Base-by-base conservation (phyloP, 306 rosid species). In the Cicer yamashitae region DNA sequence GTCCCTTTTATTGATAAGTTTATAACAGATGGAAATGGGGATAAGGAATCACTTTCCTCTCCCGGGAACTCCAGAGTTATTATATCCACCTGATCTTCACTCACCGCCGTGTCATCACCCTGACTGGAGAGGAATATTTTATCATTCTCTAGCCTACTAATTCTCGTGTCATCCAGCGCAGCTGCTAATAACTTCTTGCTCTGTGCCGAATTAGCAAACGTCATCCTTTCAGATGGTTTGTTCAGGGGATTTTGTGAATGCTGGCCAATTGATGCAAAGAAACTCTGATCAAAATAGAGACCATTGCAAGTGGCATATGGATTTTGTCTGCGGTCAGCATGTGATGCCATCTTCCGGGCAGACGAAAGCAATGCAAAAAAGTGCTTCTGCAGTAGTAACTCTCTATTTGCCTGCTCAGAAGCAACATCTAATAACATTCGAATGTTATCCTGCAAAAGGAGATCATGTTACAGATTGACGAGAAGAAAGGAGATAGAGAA, bases 311-410 rank as follows among this genome's bases (percentile, higher is more conserved):
- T 74, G 9, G 89, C 67, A 5, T 87, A 64, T 7, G 58, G 77
- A 79, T 79, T 90, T 79, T 79, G 67, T 63, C 71, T 63, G 43
- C 54, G 79, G 52, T 79, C 88, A 61, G 44, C 80, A 51, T 78
- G 92, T 59, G 91, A 79, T 50, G 67, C 70, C 62, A 78, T 72
- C 91, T 86, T 94, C 97, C 96, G 87, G 80, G 83, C 85, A 74
- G 92, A 61, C n/a, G 93, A 85, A 54, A 94, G 92, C 73, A 94
- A 79, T 41, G 96, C 93, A 75, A 83, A 88, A 71, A 94, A 94
- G 85, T 94, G 99, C 83, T 84, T 90, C 87, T 94, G 99, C 78
- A 94, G 84, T 67, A 94, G 83, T 43, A 89, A 78, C 86, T 94
- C 99, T 71, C 81, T 78, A 80, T 91, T 87, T 76, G 87, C 88